phyloP scores from a whole-genome alignment of 805 yeast genomes.

The Vanderwaltozyma verrucispora region DNA sequence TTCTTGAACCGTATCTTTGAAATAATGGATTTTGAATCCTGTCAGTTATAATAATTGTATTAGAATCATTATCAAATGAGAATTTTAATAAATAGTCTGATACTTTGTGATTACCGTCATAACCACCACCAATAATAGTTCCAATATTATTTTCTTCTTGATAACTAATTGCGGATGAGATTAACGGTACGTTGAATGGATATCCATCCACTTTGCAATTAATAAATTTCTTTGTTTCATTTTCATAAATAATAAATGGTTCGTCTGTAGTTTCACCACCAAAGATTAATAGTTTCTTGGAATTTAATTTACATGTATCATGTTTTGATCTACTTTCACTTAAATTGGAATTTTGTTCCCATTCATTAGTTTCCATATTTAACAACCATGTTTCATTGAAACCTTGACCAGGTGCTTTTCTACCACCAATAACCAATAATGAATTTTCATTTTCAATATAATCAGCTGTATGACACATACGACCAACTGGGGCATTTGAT shows the following conservation, averaged over 20 bases:
- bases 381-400: conserved; percentile 37
- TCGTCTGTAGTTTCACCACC: conserved; percentile 36
- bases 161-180: conserved; percentile 16
- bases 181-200: conserved; percentile 15
- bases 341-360: conserved; percentile 34
- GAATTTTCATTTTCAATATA: background rate
- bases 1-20: conserved; percentile 42
- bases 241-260: conserved; percentile 15
- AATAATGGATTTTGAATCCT: conserved; percentile 25
- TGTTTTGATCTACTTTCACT: conserved; percentile 46
- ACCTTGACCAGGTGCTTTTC: conserved; percentile 46
- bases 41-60: conserved; percentile 13
- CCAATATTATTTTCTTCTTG: conserved; percentile 7
- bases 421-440: conserved; percentile 47
- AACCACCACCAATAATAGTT: conserved; percentile 17
- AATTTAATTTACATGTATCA: conserved; percentile 26
- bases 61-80: conserved; percentile 7
- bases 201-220: background rate
- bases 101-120: conserved; percentile 14
- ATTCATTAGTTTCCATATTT: conserved; percentile 13
- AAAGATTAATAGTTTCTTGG: conserved; percentile 32
- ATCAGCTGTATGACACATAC: conserved; percentile 52
- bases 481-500: conserved; percentile 22
- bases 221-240: conserved; percentile 11
- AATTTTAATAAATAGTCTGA: conserved; percentile 29